Evolutionary conservation across 495 filamentous ascomycete genomes (phyloP), one percentile per base, ranked within the genome.

Genomic region (Podospora fimiseda): DNA sequence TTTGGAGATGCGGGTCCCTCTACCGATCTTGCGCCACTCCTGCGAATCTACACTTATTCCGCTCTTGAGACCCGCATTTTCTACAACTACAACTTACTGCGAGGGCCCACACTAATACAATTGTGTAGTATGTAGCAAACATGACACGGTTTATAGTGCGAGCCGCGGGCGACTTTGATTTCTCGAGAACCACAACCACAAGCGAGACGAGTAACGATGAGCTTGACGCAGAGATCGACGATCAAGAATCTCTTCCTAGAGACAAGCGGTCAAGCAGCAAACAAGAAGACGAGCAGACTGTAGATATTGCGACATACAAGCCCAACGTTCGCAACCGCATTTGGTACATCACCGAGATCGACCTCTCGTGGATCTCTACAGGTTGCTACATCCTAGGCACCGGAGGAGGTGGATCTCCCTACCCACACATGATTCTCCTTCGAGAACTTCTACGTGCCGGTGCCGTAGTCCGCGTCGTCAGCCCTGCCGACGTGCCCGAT

Each of bases 331-430:
- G 60, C 47, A 67, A 75, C 16, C 74, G 76, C 33, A 62, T 77
- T 38, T 83, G 80, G 81, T 70, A 77, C 64, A 51, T 83, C 50
- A 68, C 67, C 36, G 69, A 79, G 41, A 77, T 74, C 0, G 82
- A 86, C 61, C 68, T 84, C 4, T 38, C 61, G 11, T 86, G 77
- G 67, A 78, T 86, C 18, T 67, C 76, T 1, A 74, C 71, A 19
- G 82, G 82, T 1, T 80, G 79, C 57, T 80, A 81, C 52, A 76
- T 86, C 50, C 75, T 86, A 13, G 82, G 81, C 4, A 80, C 76
- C 1, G 82, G 80, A 7, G 81, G 81, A 0, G 81, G 82, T 11
- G 77, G 77, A 3, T 74, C 67, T 9, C 77, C 77, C 9, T 77
- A 76, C 44, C 58, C 71, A 5, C 60, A 69, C 15, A 71, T 70